Base-by-base conservation (phyloP, 192 early-diverging fungal species). In the Phycomyces blakesleeanus region DNA sequence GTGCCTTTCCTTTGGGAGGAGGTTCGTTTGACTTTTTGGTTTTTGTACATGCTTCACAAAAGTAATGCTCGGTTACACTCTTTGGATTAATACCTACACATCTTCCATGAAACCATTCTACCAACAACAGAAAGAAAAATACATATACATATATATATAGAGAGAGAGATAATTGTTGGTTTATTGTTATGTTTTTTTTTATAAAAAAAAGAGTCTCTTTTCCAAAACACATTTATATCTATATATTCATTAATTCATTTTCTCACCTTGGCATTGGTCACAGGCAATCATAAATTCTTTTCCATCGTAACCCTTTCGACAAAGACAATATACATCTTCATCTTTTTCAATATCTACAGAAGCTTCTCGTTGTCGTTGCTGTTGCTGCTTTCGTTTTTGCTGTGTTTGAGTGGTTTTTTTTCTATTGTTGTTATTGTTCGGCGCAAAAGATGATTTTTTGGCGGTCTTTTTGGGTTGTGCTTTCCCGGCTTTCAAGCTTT, bases 71-170 rank as follows among this genome's bases (percentile, higher is more conserved):
- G 8, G 27, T 55, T 15, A 61, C 49, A 25, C 51, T 67, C 56
- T 80, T 75, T 0, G 77, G 76, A 27, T 55, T 68, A 29, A 81
- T 67, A 9, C 75, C 78, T 51, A 83, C 76, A 38, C 81, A 83
- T 8, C 66, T 69, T 20, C 81, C 81, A 71, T 83, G 81, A 59
- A 83, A 83, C 81, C 81, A 83, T 69, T 83, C 81, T 83, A 71
- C 50, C 14, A 9, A 14, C 40, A 10, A 41, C 40, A 10, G 14
- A n/a, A n/a, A n/a, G n/a, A n/a, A n/a, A n/a, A n/a, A n/a, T n/a
- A n/a, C n/a, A n/a, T n/a, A n/a, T n/a, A n/a, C n/a, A n/a, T n/a
- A n/a, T n/a, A n/a, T n/a, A n/a, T n/a, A n/a, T n/a, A n/a, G n/a
- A n/a, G n/a, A n/a, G n/a, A n/a, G n/a, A n/a, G n/a, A n/a, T n/a